These are phyloP conservation scores for Hyaloscypha bicolor DNA, from an alignment of 495 filamentous ascomycete species.

Conservation along the genomic window DNA sequence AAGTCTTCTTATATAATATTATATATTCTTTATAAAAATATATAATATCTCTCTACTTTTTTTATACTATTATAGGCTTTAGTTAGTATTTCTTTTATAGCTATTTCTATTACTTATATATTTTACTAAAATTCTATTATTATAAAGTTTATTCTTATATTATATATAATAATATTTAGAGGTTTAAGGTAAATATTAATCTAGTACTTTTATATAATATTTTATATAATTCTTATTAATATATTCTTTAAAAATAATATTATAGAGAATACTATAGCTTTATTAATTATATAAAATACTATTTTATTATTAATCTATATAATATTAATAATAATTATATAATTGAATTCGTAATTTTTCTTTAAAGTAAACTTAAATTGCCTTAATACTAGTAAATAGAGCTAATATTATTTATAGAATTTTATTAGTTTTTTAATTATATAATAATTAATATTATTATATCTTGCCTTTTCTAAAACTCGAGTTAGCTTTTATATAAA, in stretches of 20 bases:
- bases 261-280: neutral
- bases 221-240: conserved; percentile 23
- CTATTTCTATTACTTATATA: conserved; percentile 8
- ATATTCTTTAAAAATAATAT: conserved; percentile 6
- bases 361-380: conserved; percentile 24
- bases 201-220: conserved; percentile 28
- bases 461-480: neutral
- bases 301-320: conserved; percentile 15
- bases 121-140: conserved; percentile 28
- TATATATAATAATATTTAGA: conserved; percentile 24
- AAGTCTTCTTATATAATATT: conserved; percentile 27
- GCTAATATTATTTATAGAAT: conserved; percentile 13
- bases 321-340: conserved; percentile 21
- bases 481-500: neutral
- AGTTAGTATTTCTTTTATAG: conserved; percentile 22
- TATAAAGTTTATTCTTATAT: conserved; percentile 32
- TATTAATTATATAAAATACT: neutral
- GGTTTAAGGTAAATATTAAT: conserved; percentile 33
- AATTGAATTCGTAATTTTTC: conserved; percentile 24
- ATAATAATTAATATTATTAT: neutral
- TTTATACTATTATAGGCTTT: conserved; percentile 30
- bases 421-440: conserved; percentile 1
- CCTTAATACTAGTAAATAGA: neutral
- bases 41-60: conserved; percentile 28
- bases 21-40: conserved; percentile 20